Evolutionary conservation across 106 monocot genomes (phyloP).

Genomic region (Dactylorhiza incarnata): DNA sequence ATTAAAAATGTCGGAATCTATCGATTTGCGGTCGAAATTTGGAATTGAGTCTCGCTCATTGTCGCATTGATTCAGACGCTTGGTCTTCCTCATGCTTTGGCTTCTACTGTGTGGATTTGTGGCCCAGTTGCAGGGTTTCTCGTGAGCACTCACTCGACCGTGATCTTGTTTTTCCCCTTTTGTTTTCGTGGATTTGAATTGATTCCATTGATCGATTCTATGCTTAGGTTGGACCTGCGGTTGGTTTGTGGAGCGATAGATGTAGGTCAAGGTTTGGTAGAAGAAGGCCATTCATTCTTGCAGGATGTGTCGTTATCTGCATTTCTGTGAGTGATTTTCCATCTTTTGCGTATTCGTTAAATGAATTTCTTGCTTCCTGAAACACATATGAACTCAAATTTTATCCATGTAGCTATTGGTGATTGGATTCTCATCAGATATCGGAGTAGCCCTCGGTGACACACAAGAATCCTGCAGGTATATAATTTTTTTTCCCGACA

Average conservation of each 20-base stretch:
- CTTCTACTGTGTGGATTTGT: conserved; percentile 64
- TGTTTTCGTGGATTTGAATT: background rate
- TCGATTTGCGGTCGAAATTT: no score
- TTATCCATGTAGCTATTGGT: conserved; percentile 31
- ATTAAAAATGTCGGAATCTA: no score
- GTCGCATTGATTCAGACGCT: conserved; percentile 32
- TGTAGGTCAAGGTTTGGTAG: conserved; percentile 53
- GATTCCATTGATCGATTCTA: background rate
- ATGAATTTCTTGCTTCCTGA: background rate
- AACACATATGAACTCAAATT: background rate
- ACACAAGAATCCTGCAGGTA: conserved; percentile 65
- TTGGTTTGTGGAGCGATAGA: conserved; percentile 61
- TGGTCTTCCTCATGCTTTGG: conserved; percentile 48
- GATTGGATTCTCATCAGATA: conserved; percentile 62
- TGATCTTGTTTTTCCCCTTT: background rate
- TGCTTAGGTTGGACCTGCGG: conserved; percentile 56
- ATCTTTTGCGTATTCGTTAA: background rate
- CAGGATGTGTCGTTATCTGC: conserved; percentile 44
- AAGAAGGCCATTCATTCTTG: conserved; percentile 56
- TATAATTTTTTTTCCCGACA: background rate
- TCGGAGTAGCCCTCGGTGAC: conserved; percentile 51
- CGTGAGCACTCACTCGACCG: conserved; percentile 21
- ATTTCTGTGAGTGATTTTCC: conserved; percentile 37
- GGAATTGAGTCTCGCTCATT: background rate
- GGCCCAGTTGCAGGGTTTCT: conserved; percentile 62